Conservation (phyloP, 306 rosid species). For the Sophora flavescens region DNA sequence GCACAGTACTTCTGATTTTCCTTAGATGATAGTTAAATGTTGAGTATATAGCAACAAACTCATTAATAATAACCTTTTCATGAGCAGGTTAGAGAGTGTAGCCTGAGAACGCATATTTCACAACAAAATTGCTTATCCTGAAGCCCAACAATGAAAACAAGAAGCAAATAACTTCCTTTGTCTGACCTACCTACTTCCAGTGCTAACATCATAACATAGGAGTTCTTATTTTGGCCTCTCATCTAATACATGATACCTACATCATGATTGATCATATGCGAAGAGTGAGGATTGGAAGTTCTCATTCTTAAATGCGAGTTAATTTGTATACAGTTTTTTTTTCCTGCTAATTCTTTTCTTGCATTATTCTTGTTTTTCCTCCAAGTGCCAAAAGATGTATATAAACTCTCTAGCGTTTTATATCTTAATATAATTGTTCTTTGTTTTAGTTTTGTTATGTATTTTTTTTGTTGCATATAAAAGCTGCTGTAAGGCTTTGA, state of each 20-base stretch:
- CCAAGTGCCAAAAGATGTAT: slow-evolving; percentile 37
- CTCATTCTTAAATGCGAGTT: slow-evolving; percentile 52
- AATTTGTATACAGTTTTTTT: slow-evolving; percentile 53
- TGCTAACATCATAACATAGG: slow-evolving; percentile 61
- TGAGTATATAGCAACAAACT: slow-evolving; percentile 2
- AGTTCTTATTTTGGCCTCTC: slow-evolving; percentile 49
- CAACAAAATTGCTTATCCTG: slow-evolving; percentile 63
- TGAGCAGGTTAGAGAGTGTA: slow-evolving; percentile 80
- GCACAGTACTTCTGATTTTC: slow-evolving; percentile 29
- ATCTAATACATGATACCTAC: slow-evolving; percentile 45
- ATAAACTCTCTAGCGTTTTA: slow-evolving; percentile 45
- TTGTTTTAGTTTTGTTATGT: not conserved
- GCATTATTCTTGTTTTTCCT: not conserved
- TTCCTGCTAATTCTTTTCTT: not conserved
- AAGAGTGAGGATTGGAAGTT: slow-evolving; percentile 50
- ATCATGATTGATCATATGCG: slow-evolving; percentile 39
- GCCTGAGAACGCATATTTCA: slow-evolving; percentile 77
- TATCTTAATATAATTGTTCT: slow-evolving; percentile 13
- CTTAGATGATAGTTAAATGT: slow-evolving; percentile 35
- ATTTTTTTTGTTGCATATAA: not conserved
- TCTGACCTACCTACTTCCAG: slow-evolving; percentile 50
- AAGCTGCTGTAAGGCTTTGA: not conserved
- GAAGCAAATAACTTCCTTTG: slow-evolving; percentile 49
- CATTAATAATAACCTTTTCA: slow-evolving; percentile 15
- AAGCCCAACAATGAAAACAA: slow-evolving; percentile 53